These are phyloP conservation scores for Imleria badia DNA, from an alignment of 768 basidiomycete genomes.

Conservation along the genomic window DNA sequence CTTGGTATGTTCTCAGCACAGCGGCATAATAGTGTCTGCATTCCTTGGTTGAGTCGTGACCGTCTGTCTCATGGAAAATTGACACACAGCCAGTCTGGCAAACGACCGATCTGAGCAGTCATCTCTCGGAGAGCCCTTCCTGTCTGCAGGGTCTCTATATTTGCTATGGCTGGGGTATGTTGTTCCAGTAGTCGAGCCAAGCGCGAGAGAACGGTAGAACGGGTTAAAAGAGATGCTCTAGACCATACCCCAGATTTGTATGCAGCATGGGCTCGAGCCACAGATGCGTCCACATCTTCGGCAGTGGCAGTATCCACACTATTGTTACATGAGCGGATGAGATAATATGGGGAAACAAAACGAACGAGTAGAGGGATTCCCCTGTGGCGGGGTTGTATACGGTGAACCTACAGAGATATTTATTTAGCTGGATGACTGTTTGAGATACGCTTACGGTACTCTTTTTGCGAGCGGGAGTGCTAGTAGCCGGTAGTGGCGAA, in stretches of 20 bases:
- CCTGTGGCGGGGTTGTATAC: conserved; percentile 73
- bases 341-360: conserved; percentile 41
- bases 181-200: conserved; percentile 64
- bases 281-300: conserved; percentile 50
- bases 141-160: conserved; percentile 72
- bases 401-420: conserved; percentile 39
- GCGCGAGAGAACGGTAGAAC: conserved; percentile 63
- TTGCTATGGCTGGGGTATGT: conserved; percentile 56
- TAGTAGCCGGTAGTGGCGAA: conserved; percentile 9
- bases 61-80: not conserved
- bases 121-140: conserved; percentile 84
- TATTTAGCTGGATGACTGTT: not conserved
- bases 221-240: conserved; percentile 50
- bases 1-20: conserved; percentile 65
- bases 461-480: not conserved
- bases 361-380: conserved; percentile 56
- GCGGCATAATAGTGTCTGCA: conserved; percentile 76
- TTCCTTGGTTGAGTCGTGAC: conserved; percentile 1
- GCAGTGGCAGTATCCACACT: conserved; percentile 58
- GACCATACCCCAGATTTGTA: conserved; percentile 78
- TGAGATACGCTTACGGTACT: conserved; percentile 2
- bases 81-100: conserved; percentile 86
- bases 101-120: conserved; percentile 69
- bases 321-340: not conserved
- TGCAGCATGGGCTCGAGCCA: conserved; percentile 52